Evolutionary conservation across 305 asterid genomes (phyloP).

Genomic region (Rubia peregrina): DNA sequence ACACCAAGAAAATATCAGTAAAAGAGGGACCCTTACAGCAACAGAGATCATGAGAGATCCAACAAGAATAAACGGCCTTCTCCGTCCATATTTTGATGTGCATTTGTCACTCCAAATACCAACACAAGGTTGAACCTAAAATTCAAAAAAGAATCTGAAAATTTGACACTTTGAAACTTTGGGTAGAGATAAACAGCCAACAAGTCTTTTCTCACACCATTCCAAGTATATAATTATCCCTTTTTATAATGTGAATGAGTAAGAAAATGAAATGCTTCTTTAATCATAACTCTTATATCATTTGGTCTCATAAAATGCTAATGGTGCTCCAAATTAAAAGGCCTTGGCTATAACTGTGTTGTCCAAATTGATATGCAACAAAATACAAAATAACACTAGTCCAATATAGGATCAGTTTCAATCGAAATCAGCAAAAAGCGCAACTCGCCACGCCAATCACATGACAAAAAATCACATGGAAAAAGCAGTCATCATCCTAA

Average conservation of each 20-base stretch:
- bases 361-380: neutral
- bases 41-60: slow-evolving; percentile 90
- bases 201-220: neutral
- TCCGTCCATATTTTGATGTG: slow-evolving; percentile 89
- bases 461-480: neutral
- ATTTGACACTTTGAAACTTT: slow-evolving; percentile 7
- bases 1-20: slow-evolving; percentile 17
- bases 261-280: neutral
- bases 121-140: slow-evolving; percentile 99
- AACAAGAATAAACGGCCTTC: slow-evolving; percentile 85
- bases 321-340: neutral
- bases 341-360: neutral
- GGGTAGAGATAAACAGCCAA: neutral
- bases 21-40: slow-evolving; percentile 56
- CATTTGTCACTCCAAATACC: slow-evolving; percentile 99
- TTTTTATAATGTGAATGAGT: neutral
- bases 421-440: neutral
- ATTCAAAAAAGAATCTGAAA: slow-evolving; percentile 16
- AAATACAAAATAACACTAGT: neutral
- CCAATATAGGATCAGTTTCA: neutral
- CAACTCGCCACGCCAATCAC: neutral
- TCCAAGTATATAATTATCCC: neutral
- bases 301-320: neutral
- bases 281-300: neutral
- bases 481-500: neutral